phyloP scores from a whole-genome alignment of 805 yeast genomes.

The Saccharomycopsis schoenii region DNA sequence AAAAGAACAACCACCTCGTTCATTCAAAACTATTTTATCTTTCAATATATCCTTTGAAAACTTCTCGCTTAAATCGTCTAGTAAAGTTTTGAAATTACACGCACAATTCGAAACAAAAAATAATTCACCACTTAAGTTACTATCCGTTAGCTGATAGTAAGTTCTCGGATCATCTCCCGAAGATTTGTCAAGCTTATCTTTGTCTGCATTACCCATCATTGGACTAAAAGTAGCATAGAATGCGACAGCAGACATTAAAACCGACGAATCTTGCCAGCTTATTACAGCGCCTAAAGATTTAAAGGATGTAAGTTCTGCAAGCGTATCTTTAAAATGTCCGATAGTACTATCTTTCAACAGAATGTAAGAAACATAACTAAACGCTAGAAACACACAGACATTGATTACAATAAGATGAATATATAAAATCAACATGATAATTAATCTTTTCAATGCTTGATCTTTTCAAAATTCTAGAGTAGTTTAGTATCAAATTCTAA shows the following conservation, averaged over 20 bases:
- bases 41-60: background rate
- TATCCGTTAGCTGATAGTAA: background rate
- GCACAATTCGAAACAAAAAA: conserved; percentile 4
- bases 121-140: conserved; percentile 5
- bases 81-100: conserved; percentile 2
- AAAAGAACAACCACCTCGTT: conserved; percentile 47
- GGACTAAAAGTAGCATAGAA: conserved; percentile 19
- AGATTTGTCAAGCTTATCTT: background rate
- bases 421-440: background rate
- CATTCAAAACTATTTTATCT: conserved; percentile 10
- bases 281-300: background rate
- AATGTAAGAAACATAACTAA: background rate
- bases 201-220: background rate
- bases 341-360: background rate
- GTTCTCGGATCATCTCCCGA: background rate
- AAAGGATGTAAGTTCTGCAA: background rate
- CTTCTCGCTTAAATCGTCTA: background rate
- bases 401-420: background rate
- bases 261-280: background rate
- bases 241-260: conserved; percentile 4
- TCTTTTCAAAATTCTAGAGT: too few species aligned
- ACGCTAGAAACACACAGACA: background rate
- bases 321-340: background rate
- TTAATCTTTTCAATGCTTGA: background rate
- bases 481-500: too few species aligned